Conservation (phyloP, 495 filamentous ascomycete species). For the Tuber aestivum region DNA sequence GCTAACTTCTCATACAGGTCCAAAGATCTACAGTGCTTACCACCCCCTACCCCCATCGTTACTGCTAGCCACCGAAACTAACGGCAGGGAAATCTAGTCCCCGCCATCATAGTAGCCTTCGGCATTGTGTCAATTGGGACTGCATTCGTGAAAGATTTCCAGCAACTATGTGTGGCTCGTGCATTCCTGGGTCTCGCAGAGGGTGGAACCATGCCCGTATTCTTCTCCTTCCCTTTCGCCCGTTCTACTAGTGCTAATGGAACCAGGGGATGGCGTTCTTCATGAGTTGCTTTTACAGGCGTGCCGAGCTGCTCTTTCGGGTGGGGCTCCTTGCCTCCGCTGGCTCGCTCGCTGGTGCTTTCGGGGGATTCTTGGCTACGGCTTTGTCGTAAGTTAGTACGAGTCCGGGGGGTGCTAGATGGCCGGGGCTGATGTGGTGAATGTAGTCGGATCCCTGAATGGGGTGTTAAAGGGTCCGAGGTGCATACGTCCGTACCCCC, state of each 20-base stretch:
- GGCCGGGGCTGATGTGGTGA: not conserved
- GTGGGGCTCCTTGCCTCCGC: slow-evolving; percentile 71
- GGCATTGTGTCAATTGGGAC: slow-evolving; percentile 62
- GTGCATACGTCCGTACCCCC: slow-evolving; percentile 28
- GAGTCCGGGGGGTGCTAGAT: slow-evolving; percentile 6
- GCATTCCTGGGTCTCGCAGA: slow-evolving; percentile 46
- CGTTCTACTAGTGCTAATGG: slow-evolving; percentile 50
- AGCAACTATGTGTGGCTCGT: slow-evolving; percentile 20
- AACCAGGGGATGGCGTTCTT: slow-evolving; percentile 76
- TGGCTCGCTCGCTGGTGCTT: slow-evolving; percentile 69
- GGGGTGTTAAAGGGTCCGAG: slow-evolving; percentile 45
- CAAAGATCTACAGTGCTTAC: slow-evolving; percentile 35
- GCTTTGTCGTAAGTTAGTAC: slow-evolving; percentile 43
- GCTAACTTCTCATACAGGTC: slow-evolving; percentile 20
- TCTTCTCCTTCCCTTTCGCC: not conserved
- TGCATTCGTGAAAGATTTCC: slow-evolving; percentile 52
- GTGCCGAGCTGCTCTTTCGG: slow-evolving; percentile 56
- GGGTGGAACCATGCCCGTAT: slow-evolving; percentile 36
- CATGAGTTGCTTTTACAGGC: slow-evolving; percentile 79
- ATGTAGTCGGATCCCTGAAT: slow-evolving; percentile 18
- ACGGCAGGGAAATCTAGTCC: slow-evolving; percentile 52
- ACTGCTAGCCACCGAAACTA: not conserved
- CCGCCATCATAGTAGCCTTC: slow-evolving; percentile 63
- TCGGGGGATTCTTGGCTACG: slow-evolving; percentile 69
- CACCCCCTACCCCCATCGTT: not conserved